Conservation (phyloP, 148 eudicot species). For the Cornus florida region DNA sequence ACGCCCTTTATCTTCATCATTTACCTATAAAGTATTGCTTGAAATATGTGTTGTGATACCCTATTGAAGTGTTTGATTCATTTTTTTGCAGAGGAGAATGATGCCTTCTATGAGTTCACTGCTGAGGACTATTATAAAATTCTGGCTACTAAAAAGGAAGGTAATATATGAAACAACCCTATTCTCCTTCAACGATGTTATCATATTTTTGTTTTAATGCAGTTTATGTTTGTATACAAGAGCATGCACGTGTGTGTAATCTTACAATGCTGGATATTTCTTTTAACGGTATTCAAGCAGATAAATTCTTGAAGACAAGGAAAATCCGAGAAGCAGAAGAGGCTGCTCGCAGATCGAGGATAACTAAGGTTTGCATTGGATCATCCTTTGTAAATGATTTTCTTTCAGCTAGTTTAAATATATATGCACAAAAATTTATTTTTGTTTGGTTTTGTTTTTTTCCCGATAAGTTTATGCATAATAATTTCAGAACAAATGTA, state of each 20-base stretch:
- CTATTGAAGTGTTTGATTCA: not conserved
- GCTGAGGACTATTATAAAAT: constrained; percentile 70
- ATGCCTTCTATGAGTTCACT: constrained; percentile 77
- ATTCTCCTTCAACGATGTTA: not conserved
- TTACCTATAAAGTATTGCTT: not conserved
- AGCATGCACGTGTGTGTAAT: not conserved
- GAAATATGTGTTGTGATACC: not conserved
- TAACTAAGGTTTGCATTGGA: constrained; percentile 49
- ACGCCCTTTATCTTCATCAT: not conserved
- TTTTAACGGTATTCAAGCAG: constrained; percentile 28
- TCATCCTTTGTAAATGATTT: not conserved
- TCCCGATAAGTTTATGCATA: not conserved
- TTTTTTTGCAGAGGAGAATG: constrained; percentile 58
- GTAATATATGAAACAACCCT: constrained; percentile 23
- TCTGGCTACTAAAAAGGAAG: constrained; percentile 61
- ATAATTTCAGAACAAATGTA: not conserved
- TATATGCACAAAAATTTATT: not conserved
- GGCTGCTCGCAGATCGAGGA: constrained; percentile 66
- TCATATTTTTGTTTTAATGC: not conserved
- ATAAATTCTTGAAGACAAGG: constrained; percentile 71
- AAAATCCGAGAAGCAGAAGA: constrained; percentile 83
- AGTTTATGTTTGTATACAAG: not conserved
- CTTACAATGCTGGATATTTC: not conserved
- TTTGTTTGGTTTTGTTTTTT: too few relatives aligned
- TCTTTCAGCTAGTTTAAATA: not conserved